These are phyloP conservation scores for Lachnellula suecica DNA, from an alignment of 2,329 filamentous ascomycete species.

Conservation along the genomic window DNA sequence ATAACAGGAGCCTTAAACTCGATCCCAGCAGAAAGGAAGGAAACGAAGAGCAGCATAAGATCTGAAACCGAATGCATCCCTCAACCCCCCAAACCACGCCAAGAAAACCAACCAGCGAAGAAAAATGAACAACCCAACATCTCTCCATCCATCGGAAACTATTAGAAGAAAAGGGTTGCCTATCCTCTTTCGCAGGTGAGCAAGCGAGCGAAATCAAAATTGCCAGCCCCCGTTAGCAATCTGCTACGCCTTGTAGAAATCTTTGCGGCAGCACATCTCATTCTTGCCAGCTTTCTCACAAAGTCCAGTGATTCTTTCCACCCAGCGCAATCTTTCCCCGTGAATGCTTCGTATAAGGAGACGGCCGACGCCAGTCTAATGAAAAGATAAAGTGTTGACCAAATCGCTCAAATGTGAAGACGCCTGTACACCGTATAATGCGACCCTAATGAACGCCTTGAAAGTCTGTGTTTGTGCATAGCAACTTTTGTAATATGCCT, in stretches of 20 bases:
- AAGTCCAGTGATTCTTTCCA: constrained; percentile 12
- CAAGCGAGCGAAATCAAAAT: constrained; percentile 23
- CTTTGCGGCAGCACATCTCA: constrained; percentile 29
- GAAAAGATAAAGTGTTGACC: constrained; percentile 30
- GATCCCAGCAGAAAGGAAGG: constrained; percentile 8
- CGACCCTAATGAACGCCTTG: constrained; percentile 30
- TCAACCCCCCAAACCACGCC: constrained; percentile 3
- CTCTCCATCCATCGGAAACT: too few species aligned
- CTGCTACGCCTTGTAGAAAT: constrained; percentile 17
- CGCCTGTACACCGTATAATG: constrained; percentile 35
- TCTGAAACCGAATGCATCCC: constrained; percentile 21
- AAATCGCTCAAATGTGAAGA: constrained; percentile 36
- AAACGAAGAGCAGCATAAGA: constrained; percentile 18
- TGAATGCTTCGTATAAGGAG: constrained; percentile 27
- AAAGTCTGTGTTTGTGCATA: constrained; percentile 28
- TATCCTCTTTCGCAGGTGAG: constrained; percentile 9
- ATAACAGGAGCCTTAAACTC: constrained; percentile 11
- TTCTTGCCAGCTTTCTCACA: constrained; percentile 13
- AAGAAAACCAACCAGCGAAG: constrained; percentile 7
- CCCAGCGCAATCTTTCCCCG: constrained; percentile 10
- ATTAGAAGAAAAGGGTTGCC: constrained; percentile 17
- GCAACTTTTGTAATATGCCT: constrained; percentile 26
- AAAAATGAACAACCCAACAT: constrained; percentile 22
- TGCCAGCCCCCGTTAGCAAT: constrained; percentile 17
- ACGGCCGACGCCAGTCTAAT: constrained; percentile 32